A percentile compares a stretch with the other conserved stretches of the same genome.
phyloP scores from a whole-genome alignment of 2,329 filamentous ascomycete genomes.

The Exophiala phaeomuriformis region DNA sequence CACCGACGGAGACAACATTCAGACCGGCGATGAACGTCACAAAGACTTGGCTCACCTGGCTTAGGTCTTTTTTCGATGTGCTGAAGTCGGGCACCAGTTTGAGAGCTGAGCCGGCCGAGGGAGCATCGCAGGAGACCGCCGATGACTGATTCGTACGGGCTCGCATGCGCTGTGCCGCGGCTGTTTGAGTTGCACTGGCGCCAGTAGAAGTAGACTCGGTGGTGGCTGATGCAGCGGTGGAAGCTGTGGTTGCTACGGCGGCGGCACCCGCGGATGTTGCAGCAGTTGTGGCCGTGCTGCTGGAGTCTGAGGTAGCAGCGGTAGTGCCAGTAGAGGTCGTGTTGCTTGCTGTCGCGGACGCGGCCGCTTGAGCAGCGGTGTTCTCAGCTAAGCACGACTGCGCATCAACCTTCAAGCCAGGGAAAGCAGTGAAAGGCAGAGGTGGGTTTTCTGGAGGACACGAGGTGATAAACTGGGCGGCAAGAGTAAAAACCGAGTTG shows the following conservation, averaged over 20 bases:
- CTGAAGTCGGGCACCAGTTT: conserved; percentile 21
- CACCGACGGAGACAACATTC: conserved; percentile 17
- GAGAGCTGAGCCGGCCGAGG: conserved; percentile 16
- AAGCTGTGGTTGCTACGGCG: conserved; percentile 1
- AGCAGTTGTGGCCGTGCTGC: not conserved
- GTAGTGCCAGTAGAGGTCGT: not conserved
- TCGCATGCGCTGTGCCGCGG: not conserved
- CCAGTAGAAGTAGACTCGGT: not conserved
- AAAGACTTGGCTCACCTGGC: conserved; percentile 11
- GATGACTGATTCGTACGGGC: conserved; percentile 1
- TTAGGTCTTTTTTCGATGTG: conserved; percentile 15
- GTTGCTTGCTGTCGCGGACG: not conserved
- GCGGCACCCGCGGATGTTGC: conserved; percentile 2
- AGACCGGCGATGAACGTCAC: conserved; percentile 26
- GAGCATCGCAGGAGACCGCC: conserved; percentile 6
- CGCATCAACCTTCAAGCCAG: conserved; percentile 34
- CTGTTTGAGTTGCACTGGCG: not conserved
- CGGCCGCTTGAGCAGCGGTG: not conserved
- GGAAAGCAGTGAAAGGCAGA: conserved; percentile 58
- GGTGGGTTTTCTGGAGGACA: conserved; percentile 59
- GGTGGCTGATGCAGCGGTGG: not conserved
- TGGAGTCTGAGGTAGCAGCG: not conserved
- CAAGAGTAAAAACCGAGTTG: conserved; percentile 64
- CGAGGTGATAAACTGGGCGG: conserved; percentile 62
- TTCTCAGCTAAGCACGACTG: conserved; percentile 19